These are phyloP conservation scores for Macrolepiota fuliginosa DNA, from an alignment of 768 basidiomycete genomes.

Conservation along the genomic window DNA sequence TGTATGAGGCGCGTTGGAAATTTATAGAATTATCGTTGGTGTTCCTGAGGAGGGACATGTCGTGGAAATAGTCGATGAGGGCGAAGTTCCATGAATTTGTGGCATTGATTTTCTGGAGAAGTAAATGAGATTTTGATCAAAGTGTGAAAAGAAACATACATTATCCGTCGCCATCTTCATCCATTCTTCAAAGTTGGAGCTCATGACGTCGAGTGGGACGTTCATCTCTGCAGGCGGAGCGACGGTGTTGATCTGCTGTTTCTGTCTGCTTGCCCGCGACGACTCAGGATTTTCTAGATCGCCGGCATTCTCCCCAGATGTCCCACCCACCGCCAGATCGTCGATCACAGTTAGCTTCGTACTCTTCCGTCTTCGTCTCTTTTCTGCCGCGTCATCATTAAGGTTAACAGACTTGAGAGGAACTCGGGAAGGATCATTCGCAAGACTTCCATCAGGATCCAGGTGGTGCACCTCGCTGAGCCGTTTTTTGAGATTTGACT, in stretches of 20 bases:
- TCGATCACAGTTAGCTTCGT: constrained; percentile 61
- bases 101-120: constrained; percentile 87
- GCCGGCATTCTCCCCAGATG: constrained; percentile 41
- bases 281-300: constrained; percentile 39
- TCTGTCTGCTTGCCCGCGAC: constrained; percentile 52
- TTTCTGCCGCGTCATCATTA: constrained; percentile 89
- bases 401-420: constrained; percentile 50
- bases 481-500: constrained; percentile 50
- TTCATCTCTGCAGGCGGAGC: constrained; percentile 57
- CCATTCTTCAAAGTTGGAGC: constrained; percentile 96
- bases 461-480: constrained; percentile 56
- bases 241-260: constrained; percentile 61
- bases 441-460: constrained; percentile 42
- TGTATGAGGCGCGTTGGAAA: constrained; percentile 97
- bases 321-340: constrained; percentile 48
- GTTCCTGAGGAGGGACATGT: constrained; percentile 94
- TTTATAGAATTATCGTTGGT: constrained; percentile 95
- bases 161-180: constrained; percentile 99
- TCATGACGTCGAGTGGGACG: constrained; percentile 81
- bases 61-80: constrained; percentile 98
- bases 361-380: constrained; percentile 78
- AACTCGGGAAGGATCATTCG: constrained; percentile 32
- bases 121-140: constrained; percentile 14
- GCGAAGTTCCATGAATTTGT: constrained; percentile 98
- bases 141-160: constrained; percentile 47